Conservation (phyloP, 192 early-diverging fungal species). For the Phlyctochytrium bullatum region DNA sequence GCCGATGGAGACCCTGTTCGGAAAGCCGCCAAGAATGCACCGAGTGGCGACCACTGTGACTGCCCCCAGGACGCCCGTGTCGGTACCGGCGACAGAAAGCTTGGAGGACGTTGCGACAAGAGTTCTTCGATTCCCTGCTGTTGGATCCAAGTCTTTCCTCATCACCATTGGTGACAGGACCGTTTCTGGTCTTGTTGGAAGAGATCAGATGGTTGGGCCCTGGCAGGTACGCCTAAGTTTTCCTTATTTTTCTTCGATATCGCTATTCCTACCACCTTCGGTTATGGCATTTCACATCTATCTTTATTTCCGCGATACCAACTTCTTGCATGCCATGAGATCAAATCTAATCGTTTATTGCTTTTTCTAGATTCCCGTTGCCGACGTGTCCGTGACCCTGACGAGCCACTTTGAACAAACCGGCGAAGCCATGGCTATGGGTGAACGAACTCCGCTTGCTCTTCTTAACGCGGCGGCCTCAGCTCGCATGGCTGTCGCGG, state of each 20-base stretch:
- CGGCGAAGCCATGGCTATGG: slow-evolving; percentile 98
- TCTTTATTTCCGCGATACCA: too few relatives aligned
- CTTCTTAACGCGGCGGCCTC: slow-evolving; percentile 82
- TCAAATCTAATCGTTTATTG: too few relatives aligned
- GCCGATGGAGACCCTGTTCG: slow-evolving; percentile 94
- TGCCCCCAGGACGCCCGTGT: slow-evolving; percentile 51
- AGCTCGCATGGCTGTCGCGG: slow-evolving; percentile 96
- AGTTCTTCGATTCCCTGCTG: slow-evolving; percentile 80
- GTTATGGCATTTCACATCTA: not conserved
- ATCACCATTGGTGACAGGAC: slow-evolving; percentile 98
- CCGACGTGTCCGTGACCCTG: slow-evolving; percentile 92
- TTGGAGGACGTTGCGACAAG: slow-evolving; percentile 68
- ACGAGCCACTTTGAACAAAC: slow-evolving; percentile 72
- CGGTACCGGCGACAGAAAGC: slow-evolving; percentile 42
- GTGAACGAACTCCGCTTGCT: slow-evolving; percentile 89
- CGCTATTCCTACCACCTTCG: too few relatives aligned
- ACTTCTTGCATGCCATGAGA: too few relatives aligned
- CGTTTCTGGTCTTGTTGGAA: slow-evolving; percentile 89
- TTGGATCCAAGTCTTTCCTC: slow-evolving; percentile 93
- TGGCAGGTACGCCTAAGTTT: slow-evolving; percentile 69
- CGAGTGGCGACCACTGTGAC: slow-evolving; percentile 62
- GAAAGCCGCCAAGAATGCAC: slow-evolving; percentile 95
- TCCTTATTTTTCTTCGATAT: not conserved
- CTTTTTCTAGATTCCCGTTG: slow-evolving; percentile 94
- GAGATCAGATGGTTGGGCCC: slow-evolving; percentile 98